Evolutionary conservation across 1,284 basidiomycete genomes (phyloP).

Genomic region (Mycosarcoma maydis): DNA sequence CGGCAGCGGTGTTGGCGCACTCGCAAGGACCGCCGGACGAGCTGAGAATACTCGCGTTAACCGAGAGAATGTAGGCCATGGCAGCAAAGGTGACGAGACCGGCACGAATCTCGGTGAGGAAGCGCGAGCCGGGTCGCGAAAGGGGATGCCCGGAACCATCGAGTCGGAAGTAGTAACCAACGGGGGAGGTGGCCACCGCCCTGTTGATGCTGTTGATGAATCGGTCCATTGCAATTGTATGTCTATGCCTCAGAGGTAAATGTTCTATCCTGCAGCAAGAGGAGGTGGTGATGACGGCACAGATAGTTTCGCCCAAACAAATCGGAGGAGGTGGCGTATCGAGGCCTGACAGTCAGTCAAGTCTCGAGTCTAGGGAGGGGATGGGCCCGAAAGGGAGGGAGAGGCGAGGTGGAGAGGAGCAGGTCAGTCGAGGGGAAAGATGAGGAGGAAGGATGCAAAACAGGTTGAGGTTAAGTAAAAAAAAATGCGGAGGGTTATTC

Average conservation of each 20-base stretch:
- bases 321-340: neutral
- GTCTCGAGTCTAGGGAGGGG: constrained; percentile 18
- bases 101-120: constrained; percentile 68
- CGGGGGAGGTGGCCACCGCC: constrained; percentile 74
- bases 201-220: constrained; percentile 64
- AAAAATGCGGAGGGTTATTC: neutral
- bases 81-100: constrained; percentile 64
- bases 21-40: constrained; percentile 83
- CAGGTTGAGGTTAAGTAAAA: constrained; percentile 3
- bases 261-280: neutral
- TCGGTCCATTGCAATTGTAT: constrained; percentile 17
- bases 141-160: constrained; percentile 82
- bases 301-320: too few species aligned
- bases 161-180: constrained; percentile 83
- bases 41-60: constrained; percentile 74
- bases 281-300: neutral
- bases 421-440: neutral
- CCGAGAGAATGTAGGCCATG: constrained; percentile 72
- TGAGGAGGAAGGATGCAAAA: neutral
- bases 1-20: constrained; percentile 70
- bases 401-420: constrained; percentile 1
- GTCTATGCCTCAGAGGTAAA: neutral
- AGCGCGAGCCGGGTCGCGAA: constrained; percentile 79
- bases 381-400: neutral
- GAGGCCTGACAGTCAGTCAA: constrained; percentile 29